A percentile compares a stretch with the other conserved stretches of the same genome.
Conservation (phyloP, 2,329 filamentous ascomycete genomes). For the Pestalotiopsis sp. region DNA sequence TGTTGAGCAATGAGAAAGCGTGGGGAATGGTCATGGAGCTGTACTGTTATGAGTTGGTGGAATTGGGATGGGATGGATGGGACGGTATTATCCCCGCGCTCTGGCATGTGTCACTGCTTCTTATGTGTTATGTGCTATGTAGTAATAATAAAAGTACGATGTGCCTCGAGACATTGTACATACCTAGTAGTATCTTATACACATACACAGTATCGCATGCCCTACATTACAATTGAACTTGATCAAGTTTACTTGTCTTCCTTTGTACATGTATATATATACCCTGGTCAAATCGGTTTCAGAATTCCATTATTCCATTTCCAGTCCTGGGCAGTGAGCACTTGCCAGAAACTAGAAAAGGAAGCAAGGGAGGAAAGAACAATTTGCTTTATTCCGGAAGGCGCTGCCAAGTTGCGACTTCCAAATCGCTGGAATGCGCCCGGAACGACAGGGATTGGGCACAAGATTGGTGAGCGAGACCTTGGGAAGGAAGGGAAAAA, state of each 20-base stretch:
- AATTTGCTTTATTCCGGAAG: background rate
- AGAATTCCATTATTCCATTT: too few species aligned
- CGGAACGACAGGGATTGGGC: slow-evolving; percentile 1
- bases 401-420: slow-evolving; percentile 3
- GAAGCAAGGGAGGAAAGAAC: background rate
- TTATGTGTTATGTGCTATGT: background rate
- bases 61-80: background rate
- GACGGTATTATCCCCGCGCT: background rate
- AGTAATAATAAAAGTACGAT: background rate
- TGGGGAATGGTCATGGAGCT: background rate
- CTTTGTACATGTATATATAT: too few species aligned
- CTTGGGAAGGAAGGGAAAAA: background rate
- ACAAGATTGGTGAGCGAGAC: background rate
- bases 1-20: background rate
- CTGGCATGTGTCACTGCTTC: background rate
- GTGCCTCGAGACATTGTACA: too few species aligned
- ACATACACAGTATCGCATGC: too few species aligned
- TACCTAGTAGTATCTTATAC: too few species aligned
- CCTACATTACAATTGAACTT: too few species aligned
- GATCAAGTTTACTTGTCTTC: too few species aligned
- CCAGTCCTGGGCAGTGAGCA: too few species aligned
- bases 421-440: slow-evolving; percentile 10
- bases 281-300: too few species aligned
- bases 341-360: background rate
- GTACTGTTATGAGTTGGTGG: background rate